These are phyloP conservation scores for Synchytrium microbalum DNA, from an alignment of 371 early-diverging fungal genomes.

Conservation along the genomic window DNA sequence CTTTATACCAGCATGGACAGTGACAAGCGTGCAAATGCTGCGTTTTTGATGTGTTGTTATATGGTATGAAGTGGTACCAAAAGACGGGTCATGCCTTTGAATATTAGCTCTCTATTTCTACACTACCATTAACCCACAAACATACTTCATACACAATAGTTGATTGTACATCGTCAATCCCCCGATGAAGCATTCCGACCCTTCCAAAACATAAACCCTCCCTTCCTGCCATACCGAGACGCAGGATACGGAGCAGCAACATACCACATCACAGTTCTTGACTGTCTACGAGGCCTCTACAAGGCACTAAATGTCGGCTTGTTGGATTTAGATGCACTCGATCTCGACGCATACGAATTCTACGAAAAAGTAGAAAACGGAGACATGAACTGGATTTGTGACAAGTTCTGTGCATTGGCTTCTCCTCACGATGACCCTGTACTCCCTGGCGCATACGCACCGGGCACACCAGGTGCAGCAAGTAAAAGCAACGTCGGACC, in stretches of 20 bases:
- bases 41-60: slow-evolving; percentile 48
- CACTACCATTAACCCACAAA: neutral
- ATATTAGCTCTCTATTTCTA: no score
- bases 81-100: no score
- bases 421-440: slow-evolving; percentile 46
- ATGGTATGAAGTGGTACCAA: slow-evolving; percentile 37
- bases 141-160: slow-evolving; percentile 18
- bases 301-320: slow-evolving; percentile 44
- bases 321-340: slow-evolving; percentile 42
- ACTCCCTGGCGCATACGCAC: no score
- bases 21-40: slow-evolving; percentile 49
- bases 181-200: slow-evolving; percentile 51
- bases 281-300: slow-evolving; percentile 50
- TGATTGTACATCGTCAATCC: slow-evolving; percentile 39
- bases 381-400: slow-evolving; percentile 58
- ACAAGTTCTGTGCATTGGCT: slow-evolving; percentile 54
- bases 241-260: slow-evolving; percentile 56
- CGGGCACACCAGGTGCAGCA: neutral
- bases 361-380: slow-evolving; percentile 57
- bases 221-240: slow-evolving; percentile 51
- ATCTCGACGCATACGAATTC: slow-evolving; percentile 53
- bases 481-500: no score
- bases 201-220: slow-evolving; percentile 29
- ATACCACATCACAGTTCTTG: slow-evolving; percentile 50
- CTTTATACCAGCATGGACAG: slow-evolving; percentile 40